Evolutionary conservation across 2,329 filamentous ascomycete genomes (phyloP), one percentile per base, ranked within the genome.

Genomic region (Monosporascus sp.): DNA sequence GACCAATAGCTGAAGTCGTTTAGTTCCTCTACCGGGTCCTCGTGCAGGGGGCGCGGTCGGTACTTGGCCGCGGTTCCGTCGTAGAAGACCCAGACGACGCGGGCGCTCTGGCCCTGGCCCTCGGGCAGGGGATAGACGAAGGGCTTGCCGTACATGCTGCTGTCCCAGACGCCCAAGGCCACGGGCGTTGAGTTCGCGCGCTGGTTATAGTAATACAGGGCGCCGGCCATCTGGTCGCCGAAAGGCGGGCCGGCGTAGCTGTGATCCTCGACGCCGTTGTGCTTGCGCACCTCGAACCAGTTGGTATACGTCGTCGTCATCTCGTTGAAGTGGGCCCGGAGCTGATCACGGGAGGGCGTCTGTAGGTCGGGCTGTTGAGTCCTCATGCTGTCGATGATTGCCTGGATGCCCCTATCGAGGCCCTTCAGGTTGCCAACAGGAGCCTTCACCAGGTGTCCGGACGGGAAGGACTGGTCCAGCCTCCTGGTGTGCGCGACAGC

Each of bases 391-490:
- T 46, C 38, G 8, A 42, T 25, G 39, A 55, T 52, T 46, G 57
- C 51, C 34, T 46, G 46, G 27, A 54, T 15, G 17, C 45, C 42
- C 37, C 57, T 54, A 9, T 27, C n/a, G 2, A 48, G 25, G 9
- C 18, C 11, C 37, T 15, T 51, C 7, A 48, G 22, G 20, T 44
- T 20, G 20, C n/a, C n/a, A 25, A 9, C 20, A 20, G 41, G 6
- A 56, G 17, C 11, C 14, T 14, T 20, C n/a, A 11, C 34, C 20
- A 56, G 31, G 31, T 34, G 31, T 11, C 56, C 56, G 27, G 47
- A 24, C 17, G 56, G 56, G 49, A 58, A 58, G 11, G 38, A n/a
- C 42, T 47, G 22, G 18, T 51, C n/a, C 15, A 49, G 36, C 17
- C 3, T 44, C 24, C 22, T 25, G 3, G 27, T 15, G 4, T 17